Base-by-base conservation (phyloP, 2,329 filamentous ascomycete genomes). In the Sphaerostilbella broomeana region DNA sequence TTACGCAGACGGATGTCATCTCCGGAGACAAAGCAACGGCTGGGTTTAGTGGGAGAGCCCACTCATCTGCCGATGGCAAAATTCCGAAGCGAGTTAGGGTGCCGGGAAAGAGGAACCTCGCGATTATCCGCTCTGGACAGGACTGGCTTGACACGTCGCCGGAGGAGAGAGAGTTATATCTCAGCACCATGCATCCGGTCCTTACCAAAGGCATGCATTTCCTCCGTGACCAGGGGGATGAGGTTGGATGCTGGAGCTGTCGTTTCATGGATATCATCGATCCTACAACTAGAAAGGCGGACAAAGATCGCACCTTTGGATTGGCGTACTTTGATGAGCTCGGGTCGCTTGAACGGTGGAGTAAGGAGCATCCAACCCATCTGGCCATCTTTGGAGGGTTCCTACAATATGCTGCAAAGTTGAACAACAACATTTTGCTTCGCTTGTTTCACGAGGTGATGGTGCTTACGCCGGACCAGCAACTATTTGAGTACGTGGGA, bases 131-230 rank as follows among this genome's bases (percentile, higher is more conserved):
- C 18, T 69, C 65, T 1, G 66, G 65, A 0, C 67, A 70, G 44
- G 65, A 69, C 42, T 70, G 65, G 66, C 60, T 57, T 0, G 55
- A 50, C 17, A 66, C 65, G 2, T 42, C 51, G 4, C 60, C 62
- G 2, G 55, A 60, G 19, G 66, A 70, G 52, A 56, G 64, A 2
- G 55, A 59, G 30, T 46, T 69, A 2, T 70, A 69, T 45, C 53
- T 69, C 8, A 55, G 59, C 18, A 66, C 60, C 4, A 68, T 70
- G 63, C 64, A 69, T 38, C 67, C 66, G 0, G 61, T 66, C 2
- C 52, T 70, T 5, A 51, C 53, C 13, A 54, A 54, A 27, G 67
- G 67, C 0, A 69, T 70, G 67, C 50, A 60, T 13, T 70, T 67
- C 41, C 53, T 69, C 2, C 60, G 64, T 0, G 63, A 69, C 36